These are phyloP conservation scores for Sporothrix inflata DNA, from an alignment of 2,329 filamentous ascomycete genomes.

Conservation along the genomic window DNA sequence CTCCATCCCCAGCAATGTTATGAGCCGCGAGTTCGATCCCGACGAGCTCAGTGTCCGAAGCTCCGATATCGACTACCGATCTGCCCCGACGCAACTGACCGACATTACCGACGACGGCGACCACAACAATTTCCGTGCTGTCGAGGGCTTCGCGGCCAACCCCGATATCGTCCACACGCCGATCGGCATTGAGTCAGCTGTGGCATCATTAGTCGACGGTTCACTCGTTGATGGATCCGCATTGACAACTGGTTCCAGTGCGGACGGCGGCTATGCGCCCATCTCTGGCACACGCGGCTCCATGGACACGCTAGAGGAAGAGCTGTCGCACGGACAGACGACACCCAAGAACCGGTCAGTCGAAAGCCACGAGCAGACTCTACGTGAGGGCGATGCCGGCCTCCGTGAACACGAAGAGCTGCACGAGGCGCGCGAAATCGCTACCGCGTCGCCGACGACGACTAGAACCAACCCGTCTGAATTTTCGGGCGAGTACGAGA, in stretches of 20 bases:
- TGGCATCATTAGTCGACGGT: slow-evolving; percentile 82
- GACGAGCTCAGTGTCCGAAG: slow-evolving; percentile 61
- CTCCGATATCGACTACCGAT: slow-evolving; percentile 59
- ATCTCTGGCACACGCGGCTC: slow-evolving; percentile 43
- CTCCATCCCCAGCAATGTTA: slow-evolving; percentile 59
- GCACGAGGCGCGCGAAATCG: slow-evolving; percentile 43
- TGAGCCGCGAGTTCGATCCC: slow-evolving; percentile 58
- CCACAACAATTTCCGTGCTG: slow-evolving; percentile 65
- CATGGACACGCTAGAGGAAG: slow-evolving; percentile 42
- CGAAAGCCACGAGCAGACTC: slow-evolving; percentile 45
- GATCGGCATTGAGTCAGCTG: slow-evolving; percentile 79
- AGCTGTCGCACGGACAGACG: slow-evolving; percentile 40
- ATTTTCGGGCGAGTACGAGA: slow-evolving; percentile 57
- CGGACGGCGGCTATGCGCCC: slow-evolving; percentile 52
- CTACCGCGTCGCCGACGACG: slow-evolving; percentile 37
- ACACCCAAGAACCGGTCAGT: slow-evolving; percentile 45
- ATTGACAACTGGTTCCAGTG: slow-evolving; percentile 63
- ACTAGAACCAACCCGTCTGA: slow-evolving; percentile 40
- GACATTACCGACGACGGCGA: slow-evolving; percentile 57
- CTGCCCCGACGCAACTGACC: slow-evolving; percentile 43
- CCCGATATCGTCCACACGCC: slow-evolving; percentile 75
- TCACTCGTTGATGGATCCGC: slow-evolving; percentile 70
- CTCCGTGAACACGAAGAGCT: slow-evolving; percentile 12
- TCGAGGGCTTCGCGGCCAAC: slow-evolving; percentile 72
- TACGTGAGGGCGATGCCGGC: slow-evolving; percentile 42